Base-by-base conservation (phyloP, 2,329 filamentous ascomycete genomes). In the Clarireedia sp. region DNA sequence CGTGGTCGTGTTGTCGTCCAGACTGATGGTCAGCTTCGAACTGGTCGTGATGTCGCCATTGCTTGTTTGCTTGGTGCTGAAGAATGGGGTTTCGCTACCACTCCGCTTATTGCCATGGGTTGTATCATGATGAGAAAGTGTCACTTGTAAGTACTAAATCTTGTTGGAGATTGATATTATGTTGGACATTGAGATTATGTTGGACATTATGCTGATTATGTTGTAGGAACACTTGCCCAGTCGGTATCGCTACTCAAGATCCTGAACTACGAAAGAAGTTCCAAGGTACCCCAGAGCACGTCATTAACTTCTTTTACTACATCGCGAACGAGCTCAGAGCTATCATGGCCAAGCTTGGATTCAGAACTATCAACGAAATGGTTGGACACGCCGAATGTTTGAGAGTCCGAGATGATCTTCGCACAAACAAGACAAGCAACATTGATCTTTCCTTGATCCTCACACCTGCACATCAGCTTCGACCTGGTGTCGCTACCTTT, bases 331-430 rank as follows among this genome's bases (percentile, higher is more conserved):
- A 97, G 75, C 82, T 97, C 57, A 86, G 92, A 69, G 90, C 91
- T 37, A 95, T 97, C 73, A 96, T 97, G 92, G 91, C 92, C 50
- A 90, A 88, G 74, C 83, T 96, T 66, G 92, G 92, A 63, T 90
- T 95, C 82, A 86, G 92, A 62, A 95, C 89, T 58, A 87, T 97
- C 70, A 97, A 96, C 69, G 92, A 97, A 72, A 96, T 96, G 92
- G 89, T 97, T 66, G 92, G 92, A 19, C 90, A 87, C 63, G 92
- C 89, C 23, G 92, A 97, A 71, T 80, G 87, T 40, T 78, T 97
- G 50, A 88, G 83, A 73, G 86, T 95, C 63, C 85, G 90, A 36
- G 91, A 96, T 62, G 92, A 96, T 66, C 80, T 96, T 41, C 83
- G 89, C 59, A 94, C 86, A 36, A 79, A 83, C 56, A 96, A 96